Conservation (phyloP, 345 rosid genomes). For the Atalantia buxifolia region DNA sequence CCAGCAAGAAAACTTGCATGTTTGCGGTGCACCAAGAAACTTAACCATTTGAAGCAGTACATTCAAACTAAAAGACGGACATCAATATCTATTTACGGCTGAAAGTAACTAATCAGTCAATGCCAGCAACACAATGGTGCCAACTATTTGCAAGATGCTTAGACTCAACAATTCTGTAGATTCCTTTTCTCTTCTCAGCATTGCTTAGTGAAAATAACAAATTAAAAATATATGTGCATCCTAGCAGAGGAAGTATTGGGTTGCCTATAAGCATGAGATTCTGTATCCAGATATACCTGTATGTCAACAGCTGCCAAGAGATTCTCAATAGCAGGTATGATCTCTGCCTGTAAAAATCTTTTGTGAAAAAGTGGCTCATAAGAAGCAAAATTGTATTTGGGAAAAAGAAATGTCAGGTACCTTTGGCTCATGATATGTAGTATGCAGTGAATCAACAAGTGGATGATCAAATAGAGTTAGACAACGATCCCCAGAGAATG, state of each 20-base stretch:
- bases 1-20: background rate
- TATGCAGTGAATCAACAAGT: constrained; percentile 70
- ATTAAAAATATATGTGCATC: background rate
- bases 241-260: constrained; percentile 1
- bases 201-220: background rate
- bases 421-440: constrained; percentile 79
- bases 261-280: constrained; percentile 7
- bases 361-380: constrained; percentile 7
- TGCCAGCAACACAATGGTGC: background rate
- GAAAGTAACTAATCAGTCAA: background rate
- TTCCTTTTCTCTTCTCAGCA: background rate
- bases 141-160: background rate
- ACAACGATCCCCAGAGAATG: constrained; percentile 79
- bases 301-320: constrained; percentile 65
- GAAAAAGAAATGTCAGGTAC: constrained; percentile 25
- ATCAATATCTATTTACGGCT: background rate
- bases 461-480: constrained; percentile 85
- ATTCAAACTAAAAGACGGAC: background rate
- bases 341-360: constrained; percentile 64
- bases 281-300: constrained; percentile 55
- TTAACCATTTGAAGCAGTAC: background rate
- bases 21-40: background rate
- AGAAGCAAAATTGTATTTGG: constrained; percentile 13
- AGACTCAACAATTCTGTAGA: background rate
- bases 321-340: constrained; percentile 74